These are phyloP conservation scores for Phytophthora quininea DNA, from an alignment of 352 stramenopile genomes.

Conservation along the genomic window DNA sequence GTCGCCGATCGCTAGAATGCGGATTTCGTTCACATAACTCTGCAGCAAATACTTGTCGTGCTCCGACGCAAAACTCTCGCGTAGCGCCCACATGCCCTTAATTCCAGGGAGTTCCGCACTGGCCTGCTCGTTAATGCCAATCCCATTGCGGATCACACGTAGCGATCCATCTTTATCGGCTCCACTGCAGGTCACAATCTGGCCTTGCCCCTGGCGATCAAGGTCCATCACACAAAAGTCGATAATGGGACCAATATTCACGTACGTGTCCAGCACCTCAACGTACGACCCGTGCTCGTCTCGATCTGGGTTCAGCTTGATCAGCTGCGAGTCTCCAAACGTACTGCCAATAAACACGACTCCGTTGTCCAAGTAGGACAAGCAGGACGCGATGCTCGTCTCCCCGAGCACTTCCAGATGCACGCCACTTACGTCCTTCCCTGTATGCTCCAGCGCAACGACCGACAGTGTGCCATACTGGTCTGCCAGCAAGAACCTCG, in stretches of 20 bases:
- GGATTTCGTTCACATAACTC: conserved; percentile 96
- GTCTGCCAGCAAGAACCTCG: conserved; percentile 89
- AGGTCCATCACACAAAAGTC: conserved; percentile 98
- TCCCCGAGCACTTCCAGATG: conserved; percentile 94
- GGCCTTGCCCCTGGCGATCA: conserved; percentile 92
- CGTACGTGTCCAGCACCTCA: conserved; percentile 96
- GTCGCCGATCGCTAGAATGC: conserved; percentile 93
- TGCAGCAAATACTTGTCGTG: conserved; percentile 97
- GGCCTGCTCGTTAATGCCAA: conserved; percentile 97
- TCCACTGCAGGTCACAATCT: conserved; percentile 97
- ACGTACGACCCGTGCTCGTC: conserved; percentile 90
- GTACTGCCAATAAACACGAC: conserved; percentile 95
- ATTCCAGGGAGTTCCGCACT: conserved; percentile 96
- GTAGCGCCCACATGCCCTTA: conserved; percentile 97
- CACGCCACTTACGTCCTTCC: conserved; percentile 79
- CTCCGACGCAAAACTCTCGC: conserved; percentile 80
- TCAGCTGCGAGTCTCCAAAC: conserved; percentile 95
- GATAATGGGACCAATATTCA: conserved; percentile 98
- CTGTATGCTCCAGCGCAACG: conserved; percentile 83
- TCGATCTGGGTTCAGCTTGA: conserved; percentile 89
- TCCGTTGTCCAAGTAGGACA: conserved; percentile 95
- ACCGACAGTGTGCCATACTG: conserved; percentile 91
- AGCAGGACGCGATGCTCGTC: conserved; percentile 89
- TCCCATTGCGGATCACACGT: conserved; percentile 98
- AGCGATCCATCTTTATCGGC: conserved; percentile 95